Base-by-base conservation (phyloP, 2,329 filamentous ascomycete species). In the Hypoxylon sp. region DNA sequence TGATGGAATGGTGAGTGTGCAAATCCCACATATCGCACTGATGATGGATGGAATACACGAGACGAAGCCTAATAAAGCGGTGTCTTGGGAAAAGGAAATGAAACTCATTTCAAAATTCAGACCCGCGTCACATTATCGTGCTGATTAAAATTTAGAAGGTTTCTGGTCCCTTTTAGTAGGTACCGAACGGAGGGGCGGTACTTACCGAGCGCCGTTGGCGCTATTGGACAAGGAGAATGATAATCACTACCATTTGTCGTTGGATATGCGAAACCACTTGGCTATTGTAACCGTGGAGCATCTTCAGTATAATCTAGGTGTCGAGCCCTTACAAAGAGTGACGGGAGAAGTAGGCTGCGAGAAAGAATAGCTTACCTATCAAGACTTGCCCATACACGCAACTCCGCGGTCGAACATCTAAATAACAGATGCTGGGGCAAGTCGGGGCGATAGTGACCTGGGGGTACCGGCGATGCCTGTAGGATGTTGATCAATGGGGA, bases 31-130 rank as follows among this genome's bases (percentile, higher is more conserved):
- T 54, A 35, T 54, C 21, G 27, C 21, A 39, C 46, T 59, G 47
- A 19, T 37, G 13, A 46, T 39, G 11, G 21, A 5, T 8, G 2
- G 8, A 37, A 37, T 39, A 42, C 32, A 21, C 31, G 29, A 53
- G 51, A 19, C 17, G 17, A 51, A 46, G 29, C 31, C 48, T 57
- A 44, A 29, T 29, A 32, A 59, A 42, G 56, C 31, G 42, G 24
- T 31, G 57, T 62, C 35, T 37, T 57, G 48, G 58, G 53, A 17
- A 67, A 57, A 46, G 58, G 70, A 72, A 69, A 72, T 72, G 70
- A 72, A 58, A 8, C 53, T 72, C 68, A 72, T 72, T 71, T 71
- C 50, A 46, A 48, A 62, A 56, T 62, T 44, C 31, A 62, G 62
- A 62, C 64, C 65, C 70, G 67, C 58, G 68, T 72, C 64, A 44